Conservation (phyloP, 2,329 filamentous ascomycete genomes). For the Xylaria sp. region DNA sequence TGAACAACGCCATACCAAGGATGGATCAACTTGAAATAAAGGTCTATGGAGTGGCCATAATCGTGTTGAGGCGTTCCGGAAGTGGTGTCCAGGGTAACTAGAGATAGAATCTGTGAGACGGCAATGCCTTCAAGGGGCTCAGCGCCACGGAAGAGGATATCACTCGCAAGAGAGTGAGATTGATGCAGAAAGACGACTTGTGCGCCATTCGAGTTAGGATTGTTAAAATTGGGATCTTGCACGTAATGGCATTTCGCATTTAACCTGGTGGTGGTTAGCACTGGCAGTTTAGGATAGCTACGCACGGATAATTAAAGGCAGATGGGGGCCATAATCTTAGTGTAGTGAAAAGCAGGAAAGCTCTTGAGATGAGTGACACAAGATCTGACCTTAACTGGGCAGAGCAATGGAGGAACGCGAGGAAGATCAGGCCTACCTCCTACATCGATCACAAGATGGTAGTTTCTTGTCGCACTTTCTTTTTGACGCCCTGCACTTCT, state of each 20-base stretch:
- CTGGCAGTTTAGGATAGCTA: not conserved
- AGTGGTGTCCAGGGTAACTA: conserved; percentile 50
- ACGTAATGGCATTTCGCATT: conserved; percentile 51
- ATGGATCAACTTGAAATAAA: conserved; percentile 57
- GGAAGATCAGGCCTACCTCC: conserved; percentile 42
- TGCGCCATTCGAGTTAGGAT: conserved; percentile 40
- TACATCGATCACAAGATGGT: conserved; percentile 50
- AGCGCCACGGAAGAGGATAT: conserved; percentile 44
- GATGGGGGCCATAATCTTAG: not conserved
- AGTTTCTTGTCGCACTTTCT: conserved; percentile 52
- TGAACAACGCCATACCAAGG: conserved; percentile 57
- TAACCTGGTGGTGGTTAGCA: conserved; percentile 44
- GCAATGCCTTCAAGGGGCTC: conserved; percentile 52
- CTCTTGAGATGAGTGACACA: not conserved
- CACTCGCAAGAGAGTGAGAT: conserved; percentile 45
- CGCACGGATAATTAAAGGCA: not conserved
- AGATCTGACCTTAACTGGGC: not conserved
- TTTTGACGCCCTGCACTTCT: conserved; percentile 51
- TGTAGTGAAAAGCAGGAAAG: not conserved
- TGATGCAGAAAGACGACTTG: conserved; percentile 48
- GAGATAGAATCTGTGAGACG: conserved; percentile 53
- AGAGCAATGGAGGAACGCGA: not conserved
- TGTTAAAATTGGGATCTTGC: conserved; percentile 45
- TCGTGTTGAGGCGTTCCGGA: conserved; percentile 44
- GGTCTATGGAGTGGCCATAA: conserved; percentile 53